Evolutionary conservation across 129 eudicot species (phyloP).

Genomic region (Pittosporum tobira): DNA sequence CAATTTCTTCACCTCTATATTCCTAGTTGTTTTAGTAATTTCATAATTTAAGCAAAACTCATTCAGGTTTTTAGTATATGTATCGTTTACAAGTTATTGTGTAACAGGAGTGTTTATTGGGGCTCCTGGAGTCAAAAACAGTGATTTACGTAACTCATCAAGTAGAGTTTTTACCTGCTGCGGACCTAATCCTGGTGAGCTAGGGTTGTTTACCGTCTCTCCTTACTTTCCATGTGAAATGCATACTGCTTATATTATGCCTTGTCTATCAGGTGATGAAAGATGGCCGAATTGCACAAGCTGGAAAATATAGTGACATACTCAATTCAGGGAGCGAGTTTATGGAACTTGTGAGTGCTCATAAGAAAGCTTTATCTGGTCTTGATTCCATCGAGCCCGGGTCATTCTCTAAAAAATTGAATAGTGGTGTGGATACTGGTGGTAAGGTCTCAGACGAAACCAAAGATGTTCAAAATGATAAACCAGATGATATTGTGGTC

Average conservation of each 20-base stretch:
- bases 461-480: conserved; percentile 19
- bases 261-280: conserved; percentile 56
- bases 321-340: conserved; percentile 63
- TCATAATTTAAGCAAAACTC: no score
- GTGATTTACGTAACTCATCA: conserved; percentile 85
- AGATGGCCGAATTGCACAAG: conserved; percentile 68
- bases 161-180: conserved; percentile 83
- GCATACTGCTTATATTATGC: neutral
- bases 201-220: conserved; percentile 3
- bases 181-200: conserved; percentile 82
- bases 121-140: conserved; percentile 60
- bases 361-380: conserved; percentile 61
- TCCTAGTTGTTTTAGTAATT: neutral
- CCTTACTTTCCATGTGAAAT: conserved; percentile 4
- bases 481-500: conserved; percentile 23
- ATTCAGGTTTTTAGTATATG: no score
- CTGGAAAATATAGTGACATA: conserved; percentile 71
- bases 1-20: neutral
- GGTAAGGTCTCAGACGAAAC: conserved; percentile 13
- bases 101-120: conserved; percentile 69
- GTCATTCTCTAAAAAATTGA: neutral
- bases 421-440: conserved; percentile 11
- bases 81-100: conserved; percentile 7
- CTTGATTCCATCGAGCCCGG: conserved; percentile 34
- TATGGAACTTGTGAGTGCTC: conserved; percentile 86